These are phyloP conservation scores for Blumeria graminis DNA, from an alignment of 2,329 filamentous ascomycete species.

Conservation along the genomic window DNA sequence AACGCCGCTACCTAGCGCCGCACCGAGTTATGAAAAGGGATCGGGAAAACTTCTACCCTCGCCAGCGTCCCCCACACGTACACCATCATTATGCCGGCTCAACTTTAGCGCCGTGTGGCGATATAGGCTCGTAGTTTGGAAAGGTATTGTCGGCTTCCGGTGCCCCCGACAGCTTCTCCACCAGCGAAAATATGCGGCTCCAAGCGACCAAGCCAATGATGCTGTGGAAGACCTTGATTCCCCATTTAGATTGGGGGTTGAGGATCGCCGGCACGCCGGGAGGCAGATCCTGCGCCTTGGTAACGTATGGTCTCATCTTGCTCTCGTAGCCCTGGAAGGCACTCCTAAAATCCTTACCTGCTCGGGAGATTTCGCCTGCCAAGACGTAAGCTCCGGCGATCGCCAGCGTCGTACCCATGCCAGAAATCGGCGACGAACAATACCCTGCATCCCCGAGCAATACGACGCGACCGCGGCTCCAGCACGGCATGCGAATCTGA, in stretches of 20 bases:
- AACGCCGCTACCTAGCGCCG: no score
- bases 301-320: slow-evolving; percentile 21
- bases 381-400: slow-evolving; percentile 29
- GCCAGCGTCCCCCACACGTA: no score
- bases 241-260: slow-evolving; percentile 5
- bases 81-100: no score
- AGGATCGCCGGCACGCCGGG: slow-evolving; percentile 6
- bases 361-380: slow-evolving; percentile 24
- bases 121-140: background rate
- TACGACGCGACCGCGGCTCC: slow-evolving; percentile 22
- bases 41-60: no score
- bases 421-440: slow-evolving; percentile 25
- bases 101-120: no score
- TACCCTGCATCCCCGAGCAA: slow-evolving; percentile 33
- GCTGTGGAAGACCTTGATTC: slow-evolving; percentile 4
- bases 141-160: background rate
- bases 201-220: slow-evolving; percentile 2
- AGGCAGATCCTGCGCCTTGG: slow-evolving; percentile 17
- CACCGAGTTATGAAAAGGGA: no score
- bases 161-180: slow-evolving; percentile 3
- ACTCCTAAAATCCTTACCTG: slow-evolving; percentile 11
- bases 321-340: slow-evolving; percentile 22
- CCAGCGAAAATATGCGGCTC: slow-evolving; percentile 2
- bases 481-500: slow-evolving; percentile 20
- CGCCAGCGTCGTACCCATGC: slow-evolving; percentile 25